A percentile compares a stretch with the other conserved stretches of the same genome.
phyloP scores from a whole-genome alignment of 805 yeast species.

The Candida broadrunensis region DNA sequence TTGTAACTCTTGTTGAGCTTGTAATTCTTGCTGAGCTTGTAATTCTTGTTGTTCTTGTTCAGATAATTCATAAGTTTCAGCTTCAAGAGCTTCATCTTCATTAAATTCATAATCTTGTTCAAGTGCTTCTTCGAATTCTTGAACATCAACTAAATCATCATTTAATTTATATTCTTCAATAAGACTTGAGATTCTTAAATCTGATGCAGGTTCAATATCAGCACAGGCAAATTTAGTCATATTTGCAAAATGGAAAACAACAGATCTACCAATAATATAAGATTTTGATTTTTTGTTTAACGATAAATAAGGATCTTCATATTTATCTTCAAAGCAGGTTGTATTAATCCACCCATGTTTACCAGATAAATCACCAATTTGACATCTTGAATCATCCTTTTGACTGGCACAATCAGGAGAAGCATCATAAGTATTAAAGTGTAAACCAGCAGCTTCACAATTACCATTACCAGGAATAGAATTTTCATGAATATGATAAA shows the following conservation, averaged over 20 bases:
- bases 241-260: constrained; percentile 55
- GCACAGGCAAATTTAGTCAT: constrained; percentile 62
- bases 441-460: constrained; percentile 55
- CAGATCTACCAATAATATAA: constrained; percentile 57
- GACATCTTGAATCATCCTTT: constrained; percentile 55
- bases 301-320: constrained; percentile 64
- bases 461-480: constrained; percentile 46
- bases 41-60: neutral
- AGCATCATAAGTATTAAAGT: constrained; percentile 65
- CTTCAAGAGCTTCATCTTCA: constrained; percentile 6
- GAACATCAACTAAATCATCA: constrained; percentile 6
- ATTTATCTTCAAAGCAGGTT: constrained; percentile 63
- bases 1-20: too few relatives aligned
- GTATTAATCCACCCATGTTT: constrained; percentile 73
- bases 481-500: constrained; percentile 63
- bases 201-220: constrained; percentile 39
- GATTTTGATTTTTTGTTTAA: constrained; percentile 54
- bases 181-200: constrained; percentile 12
- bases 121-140: constrained; percentile 5
- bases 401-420: constrained; percentile 48
- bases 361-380: constrained; percentile 75
- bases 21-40: neutral
- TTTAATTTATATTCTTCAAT: constrained; percentile 13
- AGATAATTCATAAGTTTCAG: constrained; percentile 4
- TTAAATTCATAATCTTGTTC: constrained; percentile 7